Conservation (phyloP, 257 asterid genomes). For the Echites panduratus region DNA sequence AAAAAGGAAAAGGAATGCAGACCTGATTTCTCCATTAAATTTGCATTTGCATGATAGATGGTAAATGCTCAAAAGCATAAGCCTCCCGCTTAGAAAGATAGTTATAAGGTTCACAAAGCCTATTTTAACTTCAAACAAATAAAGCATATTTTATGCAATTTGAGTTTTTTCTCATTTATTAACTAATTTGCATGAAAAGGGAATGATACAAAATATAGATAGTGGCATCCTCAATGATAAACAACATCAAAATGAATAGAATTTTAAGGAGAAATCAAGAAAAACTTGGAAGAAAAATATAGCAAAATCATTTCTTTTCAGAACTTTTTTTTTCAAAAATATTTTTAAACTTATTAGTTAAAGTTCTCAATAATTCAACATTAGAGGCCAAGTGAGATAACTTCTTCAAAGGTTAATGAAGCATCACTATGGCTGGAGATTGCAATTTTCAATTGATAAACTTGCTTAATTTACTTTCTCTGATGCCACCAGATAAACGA, state of each 20-base stretch:
- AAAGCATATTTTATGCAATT: too few relatives aligned
- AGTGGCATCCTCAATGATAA: not conserved
- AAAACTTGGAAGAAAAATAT: too few relatives aligned
- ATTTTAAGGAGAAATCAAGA: not conserved
- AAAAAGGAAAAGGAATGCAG: not conserved
- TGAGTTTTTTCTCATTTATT: too few relatives aligned
- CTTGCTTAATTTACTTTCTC: too few relatives aligned
- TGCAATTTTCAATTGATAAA: not conserved
- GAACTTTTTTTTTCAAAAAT: not conserved
- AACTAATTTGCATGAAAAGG: not conserved
- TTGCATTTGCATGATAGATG: not conserved
- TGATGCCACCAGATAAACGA: not conserved
- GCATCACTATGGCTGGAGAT: not conserved
- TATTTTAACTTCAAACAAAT: too few relatives aligned
- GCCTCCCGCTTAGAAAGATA: not conserved
- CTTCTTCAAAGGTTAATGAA: too few relatives aligned
- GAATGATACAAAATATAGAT: not conserved
- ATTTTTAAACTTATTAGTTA: too few relatives aligned
- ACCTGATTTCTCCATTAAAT: not conserved
- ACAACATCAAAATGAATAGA: not conserved
- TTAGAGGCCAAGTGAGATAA: too few relatives aligned
- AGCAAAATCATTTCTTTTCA: not conserved
- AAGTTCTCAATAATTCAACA: too few relatives aligned
- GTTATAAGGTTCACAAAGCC: too few relatives aligned
- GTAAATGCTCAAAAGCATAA: not conserved